Conservation (phyloP, 23 red algal genomes). For the Gracilaria caudata region DNA sequence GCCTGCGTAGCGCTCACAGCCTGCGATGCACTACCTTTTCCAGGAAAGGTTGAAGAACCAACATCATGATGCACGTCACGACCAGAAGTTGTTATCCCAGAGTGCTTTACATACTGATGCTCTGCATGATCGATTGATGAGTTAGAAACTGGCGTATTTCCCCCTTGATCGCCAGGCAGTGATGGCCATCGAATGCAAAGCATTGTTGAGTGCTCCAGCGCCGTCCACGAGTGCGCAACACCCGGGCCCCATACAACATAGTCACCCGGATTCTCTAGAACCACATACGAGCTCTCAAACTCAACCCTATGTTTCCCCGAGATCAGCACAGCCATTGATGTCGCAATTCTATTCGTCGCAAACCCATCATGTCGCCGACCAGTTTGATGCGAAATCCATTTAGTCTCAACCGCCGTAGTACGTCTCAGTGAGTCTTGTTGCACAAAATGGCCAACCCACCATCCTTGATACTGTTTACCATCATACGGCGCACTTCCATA, state of each 20-base stretch:
- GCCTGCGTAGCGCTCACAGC: neutral
- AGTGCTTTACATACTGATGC: neutral
- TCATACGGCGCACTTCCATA: constrained; percentile 53
- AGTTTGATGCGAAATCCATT: constrained; percentile 40
- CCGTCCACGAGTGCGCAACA: constrained; percentile 67
- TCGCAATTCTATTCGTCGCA: constrained; percentile 55
- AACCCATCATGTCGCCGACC: constrained; percentile 56
- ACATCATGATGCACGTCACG: neutral
- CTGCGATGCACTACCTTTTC: neutral
- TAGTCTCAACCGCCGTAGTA: constrained; percentile 60
- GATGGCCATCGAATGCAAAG: constrained; percentile 77
- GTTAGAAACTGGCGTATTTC: neutral
- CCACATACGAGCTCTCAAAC: constrained; percentile 64
- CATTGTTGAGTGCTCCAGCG: constrained; percentile 59
- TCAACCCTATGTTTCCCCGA: constrained; percentile 60
- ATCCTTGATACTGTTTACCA: constrained; percentile 22
- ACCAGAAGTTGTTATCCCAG: neutral
- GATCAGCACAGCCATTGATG: constrained; percentile 74
- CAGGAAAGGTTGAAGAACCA: neutral
- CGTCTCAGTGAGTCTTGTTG: constrained; percentile 6
- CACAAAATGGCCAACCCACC: constrained; percentile 73
- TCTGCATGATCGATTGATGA: neutral
- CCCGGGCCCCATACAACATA: constrained; percentile 68
- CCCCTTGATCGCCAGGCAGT: constrained; percentile 57
- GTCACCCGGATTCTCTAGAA: constrained; percentile 67